Base-by-base conservation (phyloP, 1,284 basidiomycete species). In the Pisolithus thermaeus region DNA sequence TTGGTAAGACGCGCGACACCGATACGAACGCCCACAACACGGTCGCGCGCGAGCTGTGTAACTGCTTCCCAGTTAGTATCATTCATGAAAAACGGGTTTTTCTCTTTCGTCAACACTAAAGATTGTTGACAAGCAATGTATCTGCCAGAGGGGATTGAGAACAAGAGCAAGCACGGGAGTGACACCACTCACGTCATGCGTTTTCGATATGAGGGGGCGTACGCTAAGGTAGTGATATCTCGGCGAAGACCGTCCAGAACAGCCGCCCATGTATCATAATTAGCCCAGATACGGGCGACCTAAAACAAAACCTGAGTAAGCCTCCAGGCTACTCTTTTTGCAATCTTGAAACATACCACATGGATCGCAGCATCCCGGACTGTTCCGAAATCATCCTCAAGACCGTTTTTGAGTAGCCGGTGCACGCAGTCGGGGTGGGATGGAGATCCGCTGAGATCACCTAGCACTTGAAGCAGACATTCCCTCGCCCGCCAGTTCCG, bases 401-500 rank as follows among this genome's bases (percentile, higher is more conserved):
- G 71, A 1, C 86, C 89, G 50, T 75, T 74, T 56, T 75, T 72
- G 60, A 93, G 72, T 90, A 71, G 48, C 64, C 60, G 49, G 62
- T 67, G 47, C 72, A 67, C 30, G 67, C 56, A 43, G 56, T 64
- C 52, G 65, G 62, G 47, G 59, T 62, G 28, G 65, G 63, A 46
- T 58, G 63, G 50, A 64, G 70, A 59, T 8, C 65, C 65, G 11
- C 66, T 66, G 49, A 69, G 66, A 38, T 60, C 65, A 49, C 76
- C 73, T 42, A 91, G 70, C 52, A 77, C 74, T 55, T 78, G 74
- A 18, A 84, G 81, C 49, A 92, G 69, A 20, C 72, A 72, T 62
- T 95, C 90, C 25, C 94, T 76, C 58, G 93, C 83, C 51, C 90
- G 76, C 95, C 95, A 98, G n/a, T 83, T 81, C 27, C 75, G 78